phyloP scores from a whole-genome alignment of 116 monocot genomes.

The Trichopus zeylanicus region DNA sequence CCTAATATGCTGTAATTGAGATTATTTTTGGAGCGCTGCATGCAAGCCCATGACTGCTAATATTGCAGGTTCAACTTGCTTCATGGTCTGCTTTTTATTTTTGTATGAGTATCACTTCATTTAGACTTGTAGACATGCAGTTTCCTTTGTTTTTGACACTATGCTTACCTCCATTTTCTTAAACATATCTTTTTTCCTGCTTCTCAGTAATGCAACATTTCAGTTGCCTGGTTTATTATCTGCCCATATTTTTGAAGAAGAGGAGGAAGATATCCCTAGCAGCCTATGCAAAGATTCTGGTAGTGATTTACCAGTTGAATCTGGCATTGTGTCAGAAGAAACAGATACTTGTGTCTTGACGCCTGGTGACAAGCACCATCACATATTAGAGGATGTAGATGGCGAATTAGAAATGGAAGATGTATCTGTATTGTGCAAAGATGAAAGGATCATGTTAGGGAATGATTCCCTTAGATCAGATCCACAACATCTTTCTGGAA shows the following conservation, averaged over 20 bases:
- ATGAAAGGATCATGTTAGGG: slow-evolving; percentile 9
- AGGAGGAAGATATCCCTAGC: slow-evolving; percentile 41
- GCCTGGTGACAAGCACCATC: slow-evolving; percentile 22
- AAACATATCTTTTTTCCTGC: slow-evolving; percentile 1
- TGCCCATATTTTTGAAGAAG: slow-evolving; percentile 36
- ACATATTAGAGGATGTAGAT: slow-evolving; percentile 38
- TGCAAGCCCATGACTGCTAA: too few relatives aligned
- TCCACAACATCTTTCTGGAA: slow-evolving; percentile 5
- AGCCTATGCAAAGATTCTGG: slow-evolving; percentile 17
- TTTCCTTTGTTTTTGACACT: slow-evolving; percentile 9
- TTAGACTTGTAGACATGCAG: too few relatives aligned
- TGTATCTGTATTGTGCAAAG: slow-evolving; percentile 24
- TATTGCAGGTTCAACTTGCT: too few relatives aligned
- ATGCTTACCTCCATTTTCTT: not conserved
- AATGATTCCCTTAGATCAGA: slow-evolving; percentile 11
- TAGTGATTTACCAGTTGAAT: slow-evolving; percentile 22
- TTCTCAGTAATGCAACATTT: slow-evolving; percentile 43
- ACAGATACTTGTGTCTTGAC: slow-evolving; percentile 24
- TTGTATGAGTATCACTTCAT: too few relatives aligned
- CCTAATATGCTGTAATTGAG: too few relatives aligned
- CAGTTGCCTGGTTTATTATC: slow-evolving; percentile 31
- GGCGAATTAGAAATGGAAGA: slow-evolving; percentile 65
- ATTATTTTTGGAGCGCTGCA: too few relatives aligned
- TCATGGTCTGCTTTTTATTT: too few relatives aligned
- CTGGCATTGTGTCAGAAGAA: slow-evolving; percentile 21